Conservation (phyloP, 805 yeast genomes). For the Wickerhamiella qilinensis region DNA sequence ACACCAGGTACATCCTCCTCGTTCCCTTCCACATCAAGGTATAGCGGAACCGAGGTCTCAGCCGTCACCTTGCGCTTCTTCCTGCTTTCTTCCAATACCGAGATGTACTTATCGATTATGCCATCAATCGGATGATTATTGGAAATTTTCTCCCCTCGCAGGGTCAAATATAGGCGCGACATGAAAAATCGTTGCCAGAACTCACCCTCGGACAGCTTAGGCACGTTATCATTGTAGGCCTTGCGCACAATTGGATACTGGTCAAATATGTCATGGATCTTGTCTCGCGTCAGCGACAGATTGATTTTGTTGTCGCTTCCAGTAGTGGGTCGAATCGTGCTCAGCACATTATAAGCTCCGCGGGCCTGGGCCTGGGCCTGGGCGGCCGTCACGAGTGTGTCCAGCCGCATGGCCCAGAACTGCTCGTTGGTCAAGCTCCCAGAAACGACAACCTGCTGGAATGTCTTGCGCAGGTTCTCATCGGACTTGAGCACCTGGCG, state of each 20-base stretch:
- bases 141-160: constrained; percentile 76
- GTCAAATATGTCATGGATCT: constrained; percentile 73
- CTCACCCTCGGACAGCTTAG: constrained; percentile 74
- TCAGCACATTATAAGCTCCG: constrained; percentile 87
- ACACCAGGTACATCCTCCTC: constrained; percentile 61
- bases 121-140: constrained; percentile 68
- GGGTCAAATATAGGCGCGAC: constrained; percentile 69
- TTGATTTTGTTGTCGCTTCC: constrained; percentile 85
- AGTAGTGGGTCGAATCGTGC: constrained; percentile 88
- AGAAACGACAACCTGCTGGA: constrained; percentile 70
- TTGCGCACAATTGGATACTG: constrained; percentile 83
- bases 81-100: constrained; percentile 44
- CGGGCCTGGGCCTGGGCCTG: constrained; percentile 66
- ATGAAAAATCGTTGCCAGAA: constrained; percentile 95
- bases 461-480: constrained; percentile 50
- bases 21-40: constrained; percentile 69
- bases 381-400: constrained; percentile 71
- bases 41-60: constrained; percentile 35
- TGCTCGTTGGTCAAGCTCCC: constrained; percentile 59
- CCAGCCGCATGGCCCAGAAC: constrained; percentile 75
- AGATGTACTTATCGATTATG: constrained; percentile 68
- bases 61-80: constrained; percentile 23
- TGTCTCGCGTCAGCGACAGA: constrained; percentile 81
- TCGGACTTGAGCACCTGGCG: constrained; percentile 60
- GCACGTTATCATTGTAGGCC: constrained; percentile 85